Conservation (phyloP, 2,329 filamentous ascomycete genomes). For the Stromatinia cepivora region DNA sequence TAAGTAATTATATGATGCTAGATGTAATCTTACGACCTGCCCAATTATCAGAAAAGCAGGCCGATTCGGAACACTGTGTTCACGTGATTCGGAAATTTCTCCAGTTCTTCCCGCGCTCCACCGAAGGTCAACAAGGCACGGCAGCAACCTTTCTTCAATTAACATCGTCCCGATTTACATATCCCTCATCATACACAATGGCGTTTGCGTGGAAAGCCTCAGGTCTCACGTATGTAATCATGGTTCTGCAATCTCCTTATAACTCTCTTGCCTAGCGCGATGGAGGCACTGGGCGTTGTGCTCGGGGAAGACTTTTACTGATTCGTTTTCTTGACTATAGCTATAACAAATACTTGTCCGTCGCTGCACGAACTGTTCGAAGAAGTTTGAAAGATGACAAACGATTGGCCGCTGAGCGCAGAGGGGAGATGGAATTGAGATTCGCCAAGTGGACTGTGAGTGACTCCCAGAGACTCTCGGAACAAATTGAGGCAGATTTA, state of each 20-base stretch:
- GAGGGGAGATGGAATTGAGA: slow-evolving; percentile 84
- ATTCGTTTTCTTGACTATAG: slow-evolving; percentile 53
- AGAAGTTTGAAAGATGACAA: slow-evolving; percentile 95
- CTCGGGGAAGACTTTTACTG: slow-evolving; percentile 30
- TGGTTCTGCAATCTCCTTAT: neutral
- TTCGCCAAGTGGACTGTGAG: slow-evolving; percentile 96
- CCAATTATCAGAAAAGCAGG: neutral
- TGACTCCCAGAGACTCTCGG: slow-evolving; percentile 21
- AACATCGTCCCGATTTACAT: slow-evolving; percentile 28
- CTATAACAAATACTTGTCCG: slow-evolving; percentile 99
- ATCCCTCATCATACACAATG: slow-evolving; percentile 55
- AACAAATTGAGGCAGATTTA: slow-evolving; percentile 25
- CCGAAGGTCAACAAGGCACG: slow-evolving; percentile 28
- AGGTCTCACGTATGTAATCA: slow-evolving; percentile 63
- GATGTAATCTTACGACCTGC: no score
- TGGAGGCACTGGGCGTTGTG: slow-evolving; percentile 27
- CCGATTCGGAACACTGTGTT: neutral
- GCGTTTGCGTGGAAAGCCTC: slow-evolving; percentile 97
- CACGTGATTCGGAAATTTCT: slow-evolving; percentile 21
- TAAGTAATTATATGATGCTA: neutral
- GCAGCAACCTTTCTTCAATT: slow-evolving; percentile 29
- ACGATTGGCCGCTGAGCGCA: slow-evolving; percentile 81
- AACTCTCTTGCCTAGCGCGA: slow-evolving; percentile 15
- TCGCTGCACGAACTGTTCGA: slow-evolving; percentile 93
- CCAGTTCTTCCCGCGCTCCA: slow-evolving; percentile 19